Conservation (phyloP, 179 eudicot species). For the Vitellaria paradoxa region DNA sequence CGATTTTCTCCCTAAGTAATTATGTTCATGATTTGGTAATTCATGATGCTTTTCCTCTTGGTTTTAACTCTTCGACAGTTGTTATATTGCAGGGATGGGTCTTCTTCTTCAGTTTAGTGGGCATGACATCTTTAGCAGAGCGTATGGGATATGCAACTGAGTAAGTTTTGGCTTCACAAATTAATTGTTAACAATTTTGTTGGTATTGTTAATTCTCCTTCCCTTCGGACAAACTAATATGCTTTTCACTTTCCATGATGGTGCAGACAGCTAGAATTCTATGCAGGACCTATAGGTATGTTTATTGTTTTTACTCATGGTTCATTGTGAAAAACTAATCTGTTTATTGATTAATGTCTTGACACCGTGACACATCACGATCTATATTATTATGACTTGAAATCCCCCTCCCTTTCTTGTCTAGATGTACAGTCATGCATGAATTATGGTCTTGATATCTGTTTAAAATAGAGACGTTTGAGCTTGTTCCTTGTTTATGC, state of each 20-base stretch:
- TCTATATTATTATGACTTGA: no score
- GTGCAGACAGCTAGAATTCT: slow-evolving; percentile 49
- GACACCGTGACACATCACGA: no score
- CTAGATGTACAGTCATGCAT: no score
- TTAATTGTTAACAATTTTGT: neutral
- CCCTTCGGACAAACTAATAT: neutral
- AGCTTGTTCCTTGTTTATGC: no score
- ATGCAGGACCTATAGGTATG: slow-evolving; percentile 45
- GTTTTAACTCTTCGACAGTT: neutral
- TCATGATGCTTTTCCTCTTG: neutral
- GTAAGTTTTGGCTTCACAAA: slow-evolving; percentile 21
- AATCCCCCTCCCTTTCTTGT: no score
- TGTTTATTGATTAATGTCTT: no score
- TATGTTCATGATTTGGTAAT: neutral
- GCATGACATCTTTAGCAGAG: slow-evolving; percentile 50
- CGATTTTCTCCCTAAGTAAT: neutral
- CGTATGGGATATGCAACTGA: slow-evolving; percentile 56
- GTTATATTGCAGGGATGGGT: slow-evolving; percentile 37
- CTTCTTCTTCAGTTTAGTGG: slow-evolving; percentile 43
- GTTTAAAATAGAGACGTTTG: no score
- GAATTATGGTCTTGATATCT: no score
- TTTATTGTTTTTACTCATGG: neutral
- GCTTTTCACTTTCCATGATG: neutral
- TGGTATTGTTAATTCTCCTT: neutral
- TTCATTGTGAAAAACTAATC: no score